Percentiles rank a stretch among this genome's conserved stretches.
phyloP scores from a whole-genome alignment of 140 eudicot species.

The Senecio squalidus region DNA sequence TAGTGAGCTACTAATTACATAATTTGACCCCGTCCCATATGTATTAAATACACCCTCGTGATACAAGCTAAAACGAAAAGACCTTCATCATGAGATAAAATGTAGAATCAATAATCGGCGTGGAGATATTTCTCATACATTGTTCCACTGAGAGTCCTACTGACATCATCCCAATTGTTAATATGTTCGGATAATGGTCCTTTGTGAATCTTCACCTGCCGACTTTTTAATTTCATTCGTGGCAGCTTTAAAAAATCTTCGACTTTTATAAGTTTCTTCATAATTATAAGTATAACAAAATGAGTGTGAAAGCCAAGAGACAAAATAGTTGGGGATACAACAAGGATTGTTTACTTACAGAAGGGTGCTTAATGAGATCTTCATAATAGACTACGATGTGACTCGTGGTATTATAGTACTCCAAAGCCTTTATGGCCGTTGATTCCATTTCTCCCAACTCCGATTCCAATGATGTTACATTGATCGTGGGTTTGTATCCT shows the following conservation, averaged over 20 bases:
- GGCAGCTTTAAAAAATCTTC: constrained; percentile 61
- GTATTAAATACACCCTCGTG: background rate
- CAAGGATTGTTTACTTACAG: constrained; percentile 35
- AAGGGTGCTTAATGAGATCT: constrained; percentile 62
- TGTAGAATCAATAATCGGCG: constrained; percentile 40
- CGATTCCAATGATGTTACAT: constrained; percentile 45
- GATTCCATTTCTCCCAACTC: constrained; percentile 65
- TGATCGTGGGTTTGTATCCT: constrained; percentile 62
- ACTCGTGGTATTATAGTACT: constrained; percentile 57
- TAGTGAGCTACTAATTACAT: constrained; percentile 14
- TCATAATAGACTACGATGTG: constrained; percentile 77
- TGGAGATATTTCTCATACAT: constrained; percentile 58
- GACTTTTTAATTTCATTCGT: constrained; percentile 48
- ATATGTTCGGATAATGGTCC: constrained; percentile 70
- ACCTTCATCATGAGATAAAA: background rate
- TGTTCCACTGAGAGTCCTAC: constrained; percentile 61
- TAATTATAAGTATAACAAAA: background rate
- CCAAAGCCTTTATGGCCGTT: constrained; percentile 49
- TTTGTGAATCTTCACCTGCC: constrained; percentile 85
- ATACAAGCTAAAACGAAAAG: no score
- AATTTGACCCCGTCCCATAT: background rate
- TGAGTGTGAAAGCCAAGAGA: background rate
- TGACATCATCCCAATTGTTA: constrained; percentile 70
- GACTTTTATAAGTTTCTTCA: constrained; percentile 67
- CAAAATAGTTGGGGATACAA: constrained; percentile 1